Base-by-base conservation (phyloP, 345 rosid species). In the Microcos paniculata region DNA sequence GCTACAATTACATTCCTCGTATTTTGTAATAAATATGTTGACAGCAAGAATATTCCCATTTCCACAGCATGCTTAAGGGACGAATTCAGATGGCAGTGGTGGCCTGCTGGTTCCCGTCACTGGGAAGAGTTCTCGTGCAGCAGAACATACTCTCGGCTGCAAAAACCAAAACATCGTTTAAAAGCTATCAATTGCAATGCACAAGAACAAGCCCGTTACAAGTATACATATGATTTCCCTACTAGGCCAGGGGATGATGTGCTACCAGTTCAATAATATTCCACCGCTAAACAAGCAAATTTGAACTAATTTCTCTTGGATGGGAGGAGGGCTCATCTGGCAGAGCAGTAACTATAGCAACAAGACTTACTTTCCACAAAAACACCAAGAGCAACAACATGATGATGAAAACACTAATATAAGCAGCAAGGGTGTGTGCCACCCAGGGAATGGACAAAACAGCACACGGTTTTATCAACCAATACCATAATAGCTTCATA, bases 71-170 rank as follows among this genome's bases (percentile, higher is more conserved):
- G 57, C 52, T 59, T 18, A 31, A 26, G 38, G 18, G 56, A 72
- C 7, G 4, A 21, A 18, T 1, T 33, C 45, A 12, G 18, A 58
- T 30, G 4, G 14, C 11, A 3, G 40, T 16, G 42, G 43, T 49
- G 58, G 72, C 7, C 9, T 6, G 59, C 6, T 3, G 0, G 28
- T 19, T 10, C 14, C 26, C 11, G 6, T 69, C 73, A 49, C 73
- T 69, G 59, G 58, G 23, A 8, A 31, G 97, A 90, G 84, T 89
- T 88, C 84, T 92, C 98, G 68, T 94, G 97, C 86, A 94, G 70
- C 21, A 90, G 68, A 58, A 89, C 97, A 24, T 94, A 91, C 74
- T 90, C 97, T 59, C 97, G 94, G 83, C 97, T 92, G 93, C 89
- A 82, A 72, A 77, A 78, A 18, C 14, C 62, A 74, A 62, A 57